phyloP scores from a whole-genome alignment of 2,329 filamentous ascomycete genomes.

The Epichloe aotearoae region DNA sequence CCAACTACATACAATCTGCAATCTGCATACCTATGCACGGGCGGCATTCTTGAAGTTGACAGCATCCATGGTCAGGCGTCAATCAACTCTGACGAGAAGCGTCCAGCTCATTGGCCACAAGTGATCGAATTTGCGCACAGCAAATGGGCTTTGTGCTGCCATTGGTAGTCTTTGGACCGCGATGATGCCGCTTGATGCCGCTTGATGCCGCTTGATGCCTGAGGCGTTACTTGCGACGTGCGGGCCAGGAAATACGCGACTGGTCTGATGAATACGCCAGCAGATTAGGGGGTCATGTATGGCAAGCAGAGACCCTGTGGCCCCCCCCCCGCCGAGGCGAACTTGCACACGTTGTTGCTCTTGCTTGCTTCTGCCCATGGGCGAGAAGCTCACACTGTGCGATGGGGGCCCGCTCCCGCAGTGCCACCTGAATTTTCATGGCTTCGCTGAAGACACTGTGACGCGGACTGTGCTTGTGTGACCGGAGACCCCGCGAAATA shows the following conservation, averaged over 20 bases:
- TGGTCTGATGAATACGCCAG: constrained; percentile 15
- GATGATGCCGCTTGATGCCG: constrained; percentile 1
- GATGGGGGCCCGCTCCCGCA: background rate
- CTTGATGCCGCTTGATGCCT: constrained; percentile 11
- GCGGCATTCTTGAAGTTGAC: background rate
- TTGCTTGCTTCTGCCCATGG: background rate
- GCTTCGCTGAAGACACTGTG: background rate
- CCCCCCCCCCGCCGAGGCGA: too few species aligned
- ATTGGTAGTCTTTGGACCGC: constrained; percentile 4
- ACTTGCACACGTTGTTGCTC: background rate
- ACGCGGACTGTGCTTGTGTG: background rate
- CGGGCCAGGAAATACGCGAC: constrained; percentile 15
- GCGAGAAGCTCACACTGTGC: background rate
- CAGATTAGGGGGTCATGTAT: background rate
- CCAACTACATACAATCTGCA: too few species aligned
- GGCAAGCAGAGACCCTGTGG: too few species aligned
- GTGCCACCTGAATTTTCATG: background rate
- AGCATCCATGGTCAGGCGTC: background rate
- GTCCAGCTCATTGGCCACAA: constrained; percentile 1
- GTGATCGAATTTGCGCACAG: constrained; percentile 1
- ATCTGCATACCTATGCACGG: too few species aligned
- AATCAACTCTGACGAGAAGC: background rate
- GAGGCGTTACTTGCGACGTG: constrained; percentile 13
- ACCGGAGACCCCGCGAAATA: background rate
- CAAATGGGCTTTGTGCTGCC: constrained; percentile 2